Percentiles rank a stretch among this genome's conserved stretches.
Conservation (phyloP, 2,329 filamentous ascomycete species). For the Fusarium papillatum region DNA sequence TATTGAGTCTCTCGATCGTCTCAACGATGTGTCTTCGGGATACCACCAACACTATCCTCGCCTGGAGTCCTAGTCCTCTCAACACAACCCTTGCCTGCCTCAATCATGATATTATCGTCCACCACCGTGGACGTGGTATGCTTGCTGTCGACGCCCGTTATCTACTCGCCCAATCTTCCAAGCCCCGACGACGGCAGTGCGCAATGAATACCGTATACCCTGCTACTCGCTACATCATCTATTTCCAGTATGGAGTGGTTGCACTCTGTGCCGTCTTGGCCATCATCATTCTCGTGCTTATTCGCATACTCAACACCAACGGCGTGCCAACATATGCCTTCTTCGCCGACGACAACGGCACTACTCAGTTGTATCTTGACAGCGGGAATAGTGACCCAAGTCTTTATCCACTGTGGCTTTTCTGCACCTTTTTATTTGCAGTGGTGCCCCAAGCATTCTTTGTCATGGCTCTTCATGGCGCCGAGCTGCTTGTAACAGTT, state of each 20-base stretch:
- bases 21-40: neutral
- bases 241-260: neutral
- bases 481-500: neutral
- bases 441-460: neutral
- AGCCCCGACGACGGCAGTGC: neutral
- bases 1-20: neutral
- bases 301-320: neutral
- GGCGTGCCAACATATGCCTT: neutral
- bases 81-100: neutral
- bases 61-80: neutral
- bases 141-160: neutral
- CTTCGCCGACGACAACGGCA: neutral
- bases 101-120: neutral
- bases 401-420: neutral
- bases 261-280: neutral
- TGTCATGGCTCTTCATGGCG: neutral
- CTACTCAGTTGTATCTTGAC: neutral
- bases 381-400: neutral
- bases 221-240: neutral
- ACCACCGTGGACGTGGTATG: neutral
- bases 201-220: neutral
- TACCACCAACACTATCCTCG: neutral
- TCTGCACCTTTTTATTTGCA: neutral
- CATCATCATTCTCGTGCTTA: neutral
- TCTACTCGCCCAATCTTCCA: neutral